Evolutionary conservation across 768 basidiomycete species (phyloP).

Genomic region (Termitomyces heimii): DNA sequence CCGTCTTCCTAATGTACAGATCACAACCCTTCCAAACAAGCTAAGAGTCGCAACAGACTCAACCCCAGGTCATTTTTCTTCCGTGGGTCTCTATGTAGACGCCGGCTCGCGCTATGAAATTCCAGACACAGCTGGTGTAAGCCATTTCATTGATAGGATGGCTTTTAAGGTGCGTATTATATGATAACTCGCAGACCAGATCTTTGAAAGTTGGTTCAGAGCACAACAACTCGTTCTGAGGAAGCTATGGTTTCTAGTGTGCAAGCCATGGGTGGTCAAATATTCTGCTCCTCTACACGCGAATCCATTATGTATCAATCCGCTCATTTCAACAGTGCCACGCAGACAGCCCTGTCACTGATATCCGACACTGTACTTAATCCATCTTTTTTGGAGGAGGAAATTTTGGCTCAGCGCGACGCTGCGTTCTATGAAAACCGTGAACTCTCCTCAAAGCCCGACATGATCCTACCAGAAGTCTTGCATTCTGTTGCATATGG

Average conservation of each 20-base stretch:
- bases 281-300: conserved; percentile 83
- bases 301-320: conserved; percentile 99
- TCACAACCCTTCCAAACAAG: conserved; percentile 89
- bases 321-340: conserved; percentile 81
- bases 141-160: conserved; percentile 92
- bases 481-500: conserved; percentile 84
- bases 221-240: conserved; percentile 63
- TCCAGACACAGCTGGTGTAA: conserved; percentile 64
- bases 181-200: background rate
- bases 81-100: conserved; percentile 90
- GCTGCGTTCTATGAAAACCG: conserved; percentile 89
- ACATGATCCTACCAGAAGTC: conserved; percentile 88
- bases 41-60: conserved; percentile 88
- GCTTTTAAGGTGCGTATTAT: conserved; percentile 79
- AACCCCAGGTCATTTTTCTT: conserved; percentile 91
- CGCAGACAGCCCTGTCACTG: conserved; percentile 77
- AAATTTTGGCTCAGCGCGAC: conserved; percentile 78
- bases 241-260: conserved; percentile 78
- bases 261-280: conserved; percentile 84
- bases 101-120: conserved; percentile 90
- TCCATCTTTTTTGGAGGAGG: conserved; percentile 68
- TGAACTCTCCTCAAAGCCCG: conserved; percentile 84
- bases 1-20: conserved; percentile 35
- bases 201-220: conserved; percentile 36
- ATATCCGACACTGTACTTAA: conserved; percentile 89